Percentiles rank a stretch among this genome's conserved stretches.
Evolutionary conservation across 2,329 filamentous ascomycete species (phyloP).

Genomic region (Aspergillus sp.): DNA sequence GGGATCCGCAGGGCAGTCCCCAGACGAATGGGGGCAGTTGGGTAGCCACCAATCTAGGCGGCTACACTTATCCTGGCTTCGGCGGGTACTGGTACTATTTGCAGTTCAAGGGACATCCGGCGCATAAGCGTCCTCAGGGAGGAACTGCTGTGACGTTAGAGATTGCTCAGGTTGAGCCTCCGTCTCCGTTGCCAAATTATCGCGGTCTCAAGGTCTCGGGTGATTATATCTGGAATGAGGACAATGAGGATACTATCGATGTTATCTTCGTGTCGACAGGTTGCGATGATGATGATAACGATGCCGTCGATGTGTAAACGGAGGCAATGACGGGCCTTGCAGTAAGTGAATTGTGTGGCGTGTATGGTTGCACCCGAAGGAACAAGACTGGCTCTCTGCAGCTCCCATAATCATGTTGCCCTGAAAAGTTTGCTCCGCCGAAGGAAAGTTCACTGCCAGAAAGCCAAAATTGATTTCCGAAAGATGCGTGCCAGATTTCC

Average conservation of each 20-base stretch:
- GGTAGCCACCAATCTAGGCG: constrained; percentile 2
- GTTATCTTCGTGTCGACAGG: neutral
- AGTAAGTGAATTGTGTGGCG: too few relatives aligned
- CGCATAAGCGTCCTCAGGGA: neutral
- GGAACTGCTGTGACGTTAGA: neutral
- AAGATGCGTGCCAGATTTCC: too few relatives aligned
- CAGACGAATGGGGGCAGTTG: constrained; percentile 4
- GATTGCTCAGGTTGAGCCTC: constrained; percentile 1
- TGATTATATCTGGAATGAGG: neutral
- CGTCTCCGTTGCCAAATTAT: neutral
- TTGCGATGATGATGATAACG: neutral
- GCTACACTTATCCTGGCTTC: neutral
- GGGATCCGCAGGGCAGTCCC: constrained; percentile 1
- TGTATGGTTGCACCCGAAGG: too few relatives aligned
- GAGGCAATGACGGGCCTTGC: too few relatives aligned
- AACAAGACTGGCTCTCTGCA: too few relatives aligned
- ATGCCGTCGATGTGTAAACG: neutral
- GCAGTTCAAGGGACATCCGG: neutral
- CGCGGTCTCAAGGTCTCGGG: neutral
- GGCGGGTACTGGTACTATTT: constrained; percentile 1
- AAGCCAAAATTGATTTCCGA: neutral
- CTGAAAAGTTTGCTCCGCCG: too few relatives aligned
- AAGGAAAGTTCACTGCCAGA: too few relatives aligned
- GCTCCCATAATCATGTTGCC: too few relatives aligned
- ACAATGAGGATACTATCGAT: neutral